Evolutionary conservation across 768 basidiomycete genomes (phyloP).

Genomic region (Collybiopsis luxurians): DNA sequence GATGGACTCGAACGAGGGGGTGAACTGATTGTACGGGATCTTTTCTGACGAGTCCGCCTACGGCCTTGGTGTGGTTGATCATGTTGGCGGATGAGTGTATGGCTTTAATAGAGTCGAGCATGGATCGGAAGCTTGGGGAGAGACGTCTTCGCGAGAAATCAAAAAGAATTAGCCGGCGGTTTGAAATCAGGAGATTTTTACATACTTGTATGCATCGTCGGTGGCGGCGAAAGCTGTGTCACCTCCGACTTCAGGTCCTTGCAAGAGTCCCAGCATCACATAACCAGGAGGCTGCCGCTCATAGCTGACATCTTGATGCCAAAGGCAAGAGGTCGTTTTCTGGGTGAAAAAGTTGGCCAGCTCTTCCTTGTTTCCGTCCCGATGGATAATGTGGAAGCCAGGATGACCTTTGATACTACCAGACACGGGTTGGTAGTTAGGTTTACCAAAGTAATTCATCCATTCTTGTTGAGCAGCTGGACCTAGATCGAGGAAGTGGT

Average conservation of each 20-base stretch:
- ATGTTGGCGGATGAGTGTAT: conserved; percentile 23
- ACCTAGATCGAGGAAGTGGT: conserved; percentile 14
- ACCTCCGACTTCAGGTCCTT: conserved; percentile 18
- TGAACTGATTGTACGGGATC: conserved; percentile 24
- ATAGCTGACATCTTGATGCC: conserved; percentile 22
- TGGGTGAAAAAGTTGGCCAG: conserved; percentile 16
- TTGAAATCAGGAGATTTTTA: not conserved
- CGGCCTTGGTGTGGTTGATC: conserved; percentile 18
- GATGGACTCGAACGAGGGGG: conserved; percentile 28
- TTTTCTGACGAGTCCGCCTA: conserved; percentile 24
- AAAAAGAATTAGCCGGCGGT: not conserved
- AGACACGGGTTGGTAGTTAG: not conserved
- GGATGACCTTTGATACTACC: conserved; percentile 11
- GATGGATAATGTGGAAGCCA: conserved; percentile 19
- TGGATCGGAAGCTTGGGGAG: not conserved
- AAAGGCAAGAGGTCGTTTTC: conserved; percentile 19
- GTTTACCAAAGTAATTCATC: not conserved
- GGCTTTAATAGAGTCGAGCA: conserved; percentile 17
- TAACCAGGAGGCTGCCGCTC: conserved; percentile 19
- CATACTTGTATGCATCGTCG: conserved; percentile 15
- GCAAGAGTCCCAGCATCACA: conserved; percentile 17
- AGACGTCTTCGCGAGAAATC: not conserved
- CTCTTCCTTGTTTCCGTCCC: conserved; percentile 17
- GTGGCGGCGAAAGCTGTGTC: conserved; percentile 20
- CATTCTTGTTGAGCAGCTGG: conserved; percentile 7